These are phyloP conservation scores for Styphnolobium japonicum DNA, from an alignment of 306 rosid species.

Conservation along the genomic window DNA sequence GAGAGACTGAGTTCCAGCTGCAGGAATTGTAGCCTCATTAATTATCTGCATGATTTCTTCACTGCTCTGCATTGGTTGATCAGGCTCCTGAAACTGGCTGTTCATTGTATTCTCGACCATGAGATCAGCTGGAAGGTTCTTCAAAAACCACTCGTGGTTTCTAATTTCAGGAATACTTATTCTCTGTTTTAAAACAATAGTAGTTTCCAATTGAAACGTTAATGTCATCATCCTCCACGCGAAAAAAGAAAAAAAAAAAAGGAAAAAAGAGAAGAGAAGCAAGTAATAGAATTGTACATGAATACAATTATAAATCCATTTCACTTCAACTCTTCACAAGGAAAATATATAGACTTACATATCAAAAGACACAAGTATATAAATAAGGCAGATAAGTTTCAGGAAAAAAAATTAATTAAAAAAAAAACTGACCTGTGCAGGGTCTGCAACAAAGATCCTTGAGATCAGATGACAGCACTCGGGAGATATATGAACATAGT, in stretches of 20 bases:
- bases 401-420: background rate
- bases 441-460: constrained; percentile 86
- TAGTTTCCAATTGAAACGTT: constrained; percentile 20
- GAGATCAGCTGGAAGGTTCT: constrained; percentile 86
- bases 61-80: constrained; percentile 76
- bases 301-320: background rate
- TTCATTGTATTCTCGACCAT: constrained; percentile 48
- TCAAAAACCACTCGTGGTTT: constrained; percentile 84
- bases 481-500: constrained; percentile 73
- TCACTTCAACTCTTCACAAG: background rate
- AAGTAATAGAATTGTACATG: background rate
- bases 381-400: background rate
- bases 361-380: background rate
- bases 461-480: constrained; percentile 89
- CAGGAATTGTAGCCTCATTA: constrained; percentile 80
- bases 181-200: constrained; percentile 53
- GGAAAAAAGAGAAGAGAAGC: too few species aligned
- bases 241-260: background rate
- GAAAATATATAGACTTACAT: background rate
- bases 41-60: constrained; percentile 93
- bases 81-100: constrained; percentile 80
- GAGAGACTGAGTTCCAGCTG: constrained; percentile 67
- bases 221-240: background rate
- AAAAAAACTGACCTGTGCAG: constrained; percentile 57
- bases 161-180: constrained; percentile 78